phyloP scores from a whole-genome alignment of 495 filamentous ascomycete species.

The Daldinia caldariorum region DNA sequence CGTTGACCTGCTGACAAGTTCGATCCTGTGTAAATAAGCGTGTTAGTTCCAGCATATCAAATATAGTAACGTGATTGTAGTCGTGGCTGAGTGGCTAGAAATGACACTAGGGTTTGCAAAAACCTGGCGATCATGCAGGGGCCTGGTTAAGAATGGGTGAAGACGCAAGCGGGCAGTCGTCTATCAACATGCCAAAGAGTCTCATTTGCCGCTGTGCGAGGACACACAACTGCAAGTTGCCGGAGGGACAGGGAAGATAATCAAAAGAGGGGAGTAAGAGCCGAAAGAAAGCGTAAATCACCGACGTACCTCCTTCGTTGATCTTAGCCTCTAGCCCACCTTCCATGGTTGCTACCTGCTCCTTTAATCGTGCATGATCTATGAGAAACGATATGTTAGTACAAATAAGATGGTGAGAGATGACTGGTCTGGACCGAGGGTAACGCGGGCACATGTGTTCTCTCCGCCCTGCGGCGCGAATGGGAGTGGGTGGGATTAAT shows the following conservation, averaged over 20 bases:
- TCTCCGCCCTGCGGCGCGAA: slow-evolving; percentile 27
- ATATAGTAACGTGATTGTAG: slow-evolving; percentile 1
- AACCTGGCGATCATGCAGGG: slow-evolving; percentile 23
- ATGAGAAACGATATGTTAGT: slow-evolving; percentile 46
- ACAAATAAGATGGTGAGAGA: slow-evolving; percentile 26
- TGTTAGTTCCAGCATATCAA: slow-evolving; percentile 49
- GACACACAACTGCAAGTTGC: slow-evolving; percentile 42
- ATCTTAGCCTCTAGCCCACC: slow-evolving; percentile 90
- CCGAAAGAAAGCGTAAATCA: slow-evolving; percentile 53
- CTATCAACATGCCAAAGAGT: slow-evolving; percentile 36
- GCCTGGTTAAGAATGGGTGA: slow-evolving; percentile 10
- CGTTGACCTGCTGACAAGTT: slow-evolving; percentile 90
- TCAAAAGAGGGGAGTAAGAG: slow-evolving; percentile 37
- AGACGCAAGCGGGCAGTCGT: slow-evolving; percentile 15
- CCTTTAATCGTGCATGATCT: slow-evolving; percentile 95
- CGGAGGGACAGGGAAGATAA: slow-evolving; percentile 25
- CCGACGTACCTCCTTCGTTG: slow-evolving; percentile 86
- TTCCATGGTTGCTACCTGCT: slow-evolving; percentile 87
- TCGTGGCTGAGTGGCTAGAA: slow-evolving; percentile 8
- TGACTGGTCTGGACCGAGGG: slow-evolving; percentile 22
- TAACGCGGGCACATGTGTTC: slow-evolving; percentile 36
- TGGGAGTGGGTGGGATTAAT: slow-evolving; percentile 42
- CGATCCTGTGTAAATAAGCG: slow-evolving; percentile 57
- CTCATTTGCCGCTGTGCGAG: slow-evolving; percentile 28
- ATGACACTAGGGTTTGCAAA: slow-evolving; percentile 2